phyloP scores from a whole-genome alignment of 176 grass and related monocot genomes.

The Paspalum vaginatum region DNA sequence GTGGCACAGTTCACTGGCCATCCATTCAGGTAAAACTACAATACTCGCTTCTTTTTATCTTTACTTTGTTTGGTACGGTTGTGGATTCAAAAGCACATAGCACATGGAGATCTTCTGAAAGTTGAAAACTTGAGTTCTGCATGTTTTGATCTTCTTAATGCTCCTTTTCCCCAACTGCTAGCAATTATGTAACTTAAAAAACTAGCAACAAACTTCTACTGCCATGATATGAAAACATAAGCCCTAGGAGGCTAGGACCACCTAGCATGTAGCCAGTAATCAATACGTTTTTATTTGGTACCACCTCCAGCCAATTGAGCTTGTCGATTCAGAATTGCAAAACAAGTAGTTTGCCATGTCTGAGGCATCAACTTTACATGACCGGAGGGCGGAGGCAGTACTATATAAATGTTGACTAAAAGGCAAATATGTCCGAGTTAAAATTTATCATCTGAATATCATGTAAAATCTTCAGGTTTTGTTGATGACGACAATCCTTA shows the following conservation, averaged over 20 bases:
- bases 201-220: slow-evolving; percentile 11
- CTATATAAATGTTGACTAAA: slow-evolving; percentile 33
- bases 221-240: slow-evolving; percentile 16
- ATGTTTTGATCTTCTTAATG: slow-evolving; percentile 28
- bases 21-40: slow-evolving; percentile 66
- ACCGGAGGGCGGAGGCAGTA: too few species aligned
- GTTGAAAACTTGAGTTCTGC: slow-evolving; percentile 11
- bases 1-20: slow-evolving; percentile 83
- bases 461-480: slow-evolving; percentile 59
- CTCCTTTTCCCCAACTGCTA: neutral
- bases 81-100: slow-evolving; percentile 14
- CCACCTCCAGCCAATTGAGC: too few species aligned
- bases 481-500: slow-evolving; percentile 87
- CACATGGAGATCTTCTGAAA: slow-evolving; percentile 1
- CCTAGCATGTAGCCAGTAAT: neutral
- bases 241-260: neutral
- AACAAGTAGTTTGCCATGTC: too few species aligned
- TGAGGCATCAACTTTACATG: too few species aligned
- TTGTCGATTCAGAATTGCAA: too few species aligned
- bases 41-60: slow-evolving; percentile 1
- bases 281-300: slow-evolving; percentile 13
- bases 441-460: slow-evolving; percentile 30
- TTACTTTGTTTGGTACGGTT: neutral
- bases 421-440: slow-evolving; percentile 11
- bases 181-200: neutral